A percentile compares a stretch with the other conserved stretches of the same genome.
Conservation (phyloP, 208 protist genomes). For the Acanthamoeba culbertsoni region DNA sequence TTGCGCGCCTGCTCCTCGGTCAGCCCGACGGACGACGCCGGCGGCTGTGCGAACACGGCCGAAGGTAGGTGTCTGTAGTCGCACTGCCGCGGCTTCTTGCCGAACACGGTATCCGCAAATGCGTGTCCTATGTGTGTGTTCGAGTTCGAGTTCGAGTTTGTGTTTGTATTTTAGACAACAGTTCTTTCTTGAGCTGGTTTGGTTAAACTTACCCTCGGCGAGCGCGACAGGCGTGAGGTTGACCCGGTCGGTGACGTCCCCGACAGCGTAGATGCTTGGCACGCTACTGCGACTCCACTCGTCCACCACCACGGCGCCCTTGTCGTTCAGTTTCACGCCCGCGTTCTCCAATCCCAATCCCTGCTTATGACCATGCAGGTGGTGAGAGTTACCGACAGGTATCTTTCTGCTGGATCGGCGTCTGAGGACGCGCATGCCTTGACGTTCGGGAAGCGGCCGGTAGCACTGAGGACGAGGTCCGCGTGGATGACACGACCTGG, state of each 20-base stretch:
- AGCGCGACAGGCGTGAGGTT: conserved; percentile 86
- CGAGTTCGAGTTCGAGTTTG: neutral
- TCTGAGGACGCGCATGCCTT: neutral
- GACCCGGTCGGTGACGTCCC: conserved; percentile 72
- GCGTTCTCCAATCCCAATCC: conserved; percentile 69
- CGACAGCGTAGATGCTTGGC: conserved; percentile 74
- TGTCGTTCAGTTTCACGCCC: conserved; percentile 50
- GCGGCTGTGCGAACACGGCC: conserved; percentile 86
- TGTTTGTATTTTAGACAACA: neutral
- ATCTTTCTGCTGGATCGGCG: neutral
- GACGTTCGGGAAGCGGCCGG: neutral
- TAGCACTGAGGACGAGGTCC: neutral
- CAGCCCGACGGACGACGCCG: conserved; percentile 81
- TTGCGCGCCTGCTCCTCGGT: conserved; percentile 78
- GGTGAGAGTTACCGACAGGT: neutral
- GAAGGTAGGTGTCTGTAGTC: conserved; percentile 81
- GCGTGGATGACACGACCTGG: neutral
- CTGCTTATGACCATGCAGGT: neutral
- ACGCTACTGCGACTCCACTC: conserved; percentile 48
- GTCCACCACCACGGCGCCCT: conserved; percentile 72
- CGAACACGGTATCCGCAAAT: conserved; percentile 81
- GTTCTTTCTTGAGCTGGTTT: neutral
- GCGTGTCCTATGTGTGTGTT: neutral
- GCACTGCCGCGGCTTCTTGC: conserved; percentile 62
- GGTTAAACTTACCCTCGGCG: conserved; percentile 71